These are phyloP conservation scores for Vigna reflexopilosa DNA, from an alignment of 306 rosid species.

Conservation along the genomic window DNA sequence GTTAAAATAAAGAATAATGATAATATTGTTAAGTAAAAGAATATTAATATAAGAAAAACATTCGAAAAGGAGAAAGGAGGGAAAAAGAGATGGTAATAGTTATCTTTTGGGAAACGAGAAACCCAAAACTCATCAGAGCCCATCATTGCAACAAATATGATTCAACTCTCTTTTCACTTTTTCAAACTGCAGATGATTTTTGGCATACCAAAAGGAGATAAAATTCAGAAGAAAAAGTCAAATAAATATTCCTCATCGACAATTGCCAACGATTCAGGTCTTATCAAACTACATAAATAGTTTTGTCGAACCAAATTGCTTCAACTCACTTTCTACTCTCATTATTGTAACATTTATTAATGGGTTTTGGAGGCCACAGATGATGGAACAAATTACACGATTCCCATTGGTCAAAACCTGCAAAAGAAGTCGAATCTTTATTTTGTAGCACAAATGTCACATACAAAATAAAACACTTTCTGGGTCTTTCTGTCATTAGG, in stretches of 20 bases:
- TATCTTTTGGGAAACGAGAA: not conserved
- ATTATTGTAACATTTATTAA: not conserved
- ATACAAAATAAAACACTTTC: too few relatives aligned
- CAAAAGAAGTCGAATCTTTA: not conserved
- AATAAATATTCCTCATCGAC: slow-evolving; percentile 17
- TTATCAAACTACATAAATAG: not conserved
- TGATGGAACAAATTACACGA: not conserved
- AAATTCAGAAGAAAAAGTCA: slow-evolving; percentile 3
- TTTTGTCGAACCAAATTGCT: slow-evolving; percentile 29
- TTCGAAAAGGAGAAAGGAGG: not conserved
- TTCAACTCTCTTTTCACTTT: slow-evolving; percentile 34
- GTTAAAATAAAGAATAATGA: too few relatives aligned
- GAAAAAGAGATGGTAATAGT: not conserved
- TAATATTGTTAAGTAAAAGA: not conserved
- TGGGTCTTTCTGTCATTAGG: too few relatives aligned
- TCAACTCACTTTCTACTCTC: slow-evolving; percentile 5
- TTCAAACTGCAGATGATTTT: slow-evolving; percentile 43
- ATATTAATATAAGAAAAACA: not conserved
- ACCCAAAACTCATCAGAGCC: slow-evolving; percentile 28
- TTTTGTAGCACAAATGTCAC: not conserved
- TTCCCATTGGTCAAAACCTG: slow-evolving; percentile 17
- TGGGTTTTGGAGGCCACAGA: slow-evolving; percentile 7
- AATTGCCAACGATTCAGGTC: slow-evolving; percentile 20
- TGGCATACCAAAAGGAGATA: not conserved
- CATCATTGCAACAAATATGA: slow-evolving; percentile 33